Conservation (phyloP, 495 filamentous ascomycete genomes). For the Copromyces sp. region DNA sequence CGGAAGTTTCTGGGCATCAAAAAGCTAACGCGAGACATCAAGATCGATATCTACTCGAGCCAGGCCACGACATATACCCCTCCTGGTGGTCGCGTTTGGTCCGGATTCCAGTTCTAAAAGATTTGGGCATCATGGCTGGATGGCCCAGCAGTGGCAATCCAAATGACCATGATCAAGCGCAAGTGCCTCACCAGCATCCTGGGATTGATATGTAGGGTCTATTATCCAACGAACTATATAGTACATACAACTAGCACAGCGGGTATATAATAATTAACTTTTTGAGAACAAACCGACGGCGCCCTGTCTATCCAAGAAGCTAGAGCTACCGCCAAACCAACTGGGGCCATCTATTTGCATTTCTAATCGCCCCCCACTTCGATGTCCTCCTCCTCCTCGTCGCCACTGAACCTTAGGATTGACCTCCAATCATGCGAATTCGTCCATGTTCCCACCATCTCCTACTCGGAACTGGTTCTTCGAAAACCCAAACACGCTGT, state of each 20-base stretch:
- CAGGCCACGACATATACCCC: slow-evolving; percentile 38
- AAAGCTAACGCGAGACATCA: neutral
- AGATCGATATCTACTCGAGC: slow-evolving; percentile 39
- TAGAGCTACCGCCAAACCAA: neutral
- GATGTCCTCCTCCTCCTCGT: neutral
- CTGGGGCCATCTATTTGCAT: neutral
- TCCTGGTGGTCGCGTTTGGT: slow-evolving; percentile 44
- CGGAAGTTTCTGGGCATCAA: neutral
- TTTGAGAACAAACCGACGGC: neutral
- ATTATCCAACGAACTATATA: neutral
- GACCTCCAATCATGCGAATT: neutral
- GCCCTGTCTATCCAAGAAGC: neutral
- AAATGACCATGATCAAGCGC: neutral
- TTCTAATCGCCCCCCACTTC: neutral
- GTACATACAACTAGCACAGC: neutral
- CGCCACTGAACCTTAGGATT: neutral
- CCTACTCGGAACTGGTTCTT: neutral
- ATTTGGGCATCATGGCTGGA: neutral
- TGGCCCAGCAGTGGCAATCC: neutral
- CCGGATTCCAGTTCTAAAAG: slow-evolving; percentile 19
- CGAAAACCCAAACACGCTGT: slow-evolving; percentile 39
- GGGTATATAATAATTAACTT: neutral
- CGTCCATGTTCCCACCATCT: neutral
- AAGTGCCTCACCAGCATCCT: neutral
- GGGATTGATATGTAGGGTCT: neutral